Conservation (phyloP, 1,284 basidiomycete species). For the Ceratobasidium sp. region DNA sequence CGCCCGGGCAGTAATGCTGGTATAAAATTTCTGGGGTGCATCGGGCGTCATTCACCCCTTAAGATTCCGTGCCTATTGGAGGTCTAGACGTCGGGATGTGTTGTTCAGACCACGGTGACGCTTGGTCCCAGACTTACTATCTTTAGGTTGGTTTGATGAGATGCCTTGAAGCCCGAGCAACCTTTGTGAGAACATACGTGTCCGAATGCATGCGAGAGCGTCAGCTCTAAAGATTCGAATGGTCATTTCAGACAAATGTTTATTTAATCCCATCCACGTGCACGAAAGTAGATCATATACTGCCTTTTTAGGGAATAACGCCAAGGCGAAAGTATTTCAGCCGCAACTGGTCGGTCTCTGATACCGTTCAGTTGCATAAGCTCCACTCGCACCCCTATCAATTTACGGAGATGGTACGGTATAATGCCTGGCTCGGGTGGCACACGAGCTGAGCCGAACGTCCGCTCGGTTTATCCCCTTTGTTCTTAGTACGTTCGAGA, state of each 20-base stretch:
- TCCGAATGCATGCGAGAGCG: not conserved
- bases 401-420: not conserved
- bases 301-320: slow-evolving; percentile 1
- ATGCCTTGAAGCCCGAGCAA: not conserved
- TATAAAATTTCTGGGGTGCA: not conserved
- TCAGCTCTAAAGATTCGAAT: not conserved
- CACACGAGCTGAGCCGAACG: slow-evolving; percentile 6
- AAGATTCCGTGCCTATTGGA: too few relatives aligned
- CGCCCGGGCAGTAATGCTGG: too few relatives aligned
- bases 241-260: not conserved
- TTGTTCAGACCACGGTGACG: not conserved
- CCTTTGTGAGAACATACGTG: not conserved
- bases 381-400: not conserved
- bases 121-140: too few relatives aligned
- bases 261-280: not conserved
- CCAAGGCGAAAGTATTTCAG: not conserved
- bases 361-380: not conserved
- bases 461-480: not conserved
- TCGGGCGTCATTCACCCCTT: not conserved
- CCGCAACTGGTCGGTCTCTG: not conserved
- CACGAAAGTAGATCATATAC: not conserved
- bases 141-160: not conserved
- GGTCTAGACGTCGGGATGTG: not conserved
- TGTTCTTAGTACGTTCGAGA: not conserved
- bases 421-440: not conserved